A percentile compares a stretch with the other conserved stretches of the same genome.
Conservation (phyloP, 73 alveolate genomes). For the Symbiodinium pilosum region DNA sequence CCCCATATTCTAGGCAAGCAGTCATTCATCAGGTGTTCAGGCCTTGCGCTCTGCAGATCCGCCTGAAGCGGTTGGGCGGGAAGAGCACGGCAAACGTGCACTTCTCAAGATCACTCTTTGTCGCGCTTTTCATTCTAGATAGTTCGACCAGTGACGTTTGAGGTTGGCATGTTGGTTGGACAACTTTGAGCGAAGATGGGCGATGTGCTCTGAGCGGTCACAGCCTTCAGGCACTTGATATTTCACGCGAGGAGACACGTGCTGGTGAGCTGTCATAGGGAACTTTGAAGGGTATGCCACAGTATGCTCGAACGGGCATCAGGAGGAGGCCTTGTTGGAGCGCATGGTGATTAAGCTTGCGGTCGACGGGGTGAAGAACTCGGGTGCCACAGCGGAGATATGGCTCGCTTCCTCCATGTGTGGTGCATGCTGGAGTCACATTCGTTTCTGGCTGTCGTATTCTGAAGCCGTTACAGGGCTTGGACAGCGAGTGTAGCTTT, state of each 20-base stretch:
- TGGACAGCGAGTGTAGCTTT: background rate
- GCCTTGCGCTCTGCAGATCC: conserved; percentile 55
- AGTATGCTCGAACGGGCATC: background rate
- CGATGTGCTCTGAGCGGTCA: conserved; percentile 70
- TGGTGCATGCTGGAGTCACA: background rate
- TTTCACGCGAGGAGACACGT: conserved; percentile 25
- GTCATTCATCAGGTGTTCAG: background rate
- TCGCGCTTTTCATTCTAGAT: no score
- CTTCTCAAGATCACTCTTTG: background rate
- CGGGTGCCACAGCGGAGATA: conserved; percentile 21
- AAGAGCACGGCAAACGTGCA: conserved; percentile 52
- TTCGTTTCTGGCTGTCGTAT: background rate
- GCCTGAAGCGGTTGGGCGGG: conserved; percentile 77
- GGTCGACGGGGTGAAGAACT: conserved; percentile 61
- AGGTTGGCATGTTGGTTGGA: conserved; percentile 94
- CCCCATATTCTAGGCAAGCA: background rate
- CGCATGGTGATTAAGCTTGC: conserved; percentile 73
- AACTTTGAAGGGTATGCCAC: no score
- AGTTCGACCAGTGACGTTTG: no score
- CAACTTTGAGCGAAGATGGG: conserved; percentile 65
- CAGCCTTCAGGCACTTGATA: conserved; percentile 62
- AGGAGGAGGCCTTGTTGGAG: conserved; percentile 92
- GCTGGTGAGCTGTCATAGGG: no score
- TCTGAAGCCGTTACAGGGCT: background rate
- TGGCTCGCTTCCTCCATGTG: no score